These are phyloP conservation scores for Saussurea involucrata DNA, from an alignment of 129 eudicot genomes.

Conservation along the genomic window DNA sequence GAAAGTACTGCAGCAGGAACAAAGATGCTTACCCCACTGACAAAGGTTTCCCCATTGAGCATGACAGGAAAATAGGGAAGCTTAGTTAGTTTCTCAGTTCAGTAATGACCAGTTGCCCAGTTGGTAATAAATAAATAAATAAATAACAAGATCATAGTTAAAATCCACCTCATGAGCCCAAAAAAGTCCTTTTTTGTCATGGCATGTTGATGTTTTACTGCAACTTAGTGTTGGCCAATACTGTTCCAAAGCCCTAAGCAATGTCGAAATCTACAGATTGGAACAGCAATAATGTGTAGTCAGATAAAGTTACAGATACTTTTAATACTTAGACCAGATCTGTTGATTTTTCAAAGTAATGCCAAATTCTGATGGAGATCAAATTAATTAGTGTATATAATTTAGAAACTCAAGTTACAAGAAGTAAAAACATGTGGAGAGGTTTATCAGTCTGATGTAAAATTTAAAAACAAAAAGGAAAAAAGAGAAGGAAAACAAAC, in stretches of 20 bases:
- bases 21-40: conserved; percentile 88
- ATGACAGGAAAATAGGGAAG: conserved; percentile 30
- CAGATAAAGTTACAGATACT: background rate
- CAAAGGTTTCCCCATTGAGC: conserved; percentile 27
- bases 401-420: too few species aligned
- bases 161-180: conserved; percentile 93
- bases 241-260: conserved; percentile 50
- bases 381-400: too few species aligned
- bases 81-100: conserved; percentile 35
- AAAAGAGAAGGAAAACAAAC: too few species aligned
- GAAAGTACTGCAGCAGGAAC: conserved; percentile 10
- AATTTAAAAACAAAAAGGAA: too few species aligned
- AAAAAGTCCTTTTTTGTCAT: conserved; percentile 66
- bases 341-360: background rate
- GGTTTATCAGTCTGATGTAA: too few species aligned
- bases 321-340: background rate
- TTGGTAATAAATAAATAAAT: too few species aligned
- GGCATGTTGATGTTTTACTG: conserved; percentile 62
- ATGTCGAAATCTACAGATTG: conserved; percentile 60
- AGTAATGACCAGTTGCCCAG: conserved; percentile 1
- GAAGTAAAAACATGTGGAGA: too few species aligned
- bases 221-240: conserved; percentile 96
- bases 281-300: conserved; percentile 10
- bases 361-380: background rate
- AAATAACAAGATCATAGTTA: conserved; percentile 3